Evolutionary conservation across 2,329 filamentous ascomycete genomes (phyloP).

Genomic region (Diaporthe humulicola): DNA sequence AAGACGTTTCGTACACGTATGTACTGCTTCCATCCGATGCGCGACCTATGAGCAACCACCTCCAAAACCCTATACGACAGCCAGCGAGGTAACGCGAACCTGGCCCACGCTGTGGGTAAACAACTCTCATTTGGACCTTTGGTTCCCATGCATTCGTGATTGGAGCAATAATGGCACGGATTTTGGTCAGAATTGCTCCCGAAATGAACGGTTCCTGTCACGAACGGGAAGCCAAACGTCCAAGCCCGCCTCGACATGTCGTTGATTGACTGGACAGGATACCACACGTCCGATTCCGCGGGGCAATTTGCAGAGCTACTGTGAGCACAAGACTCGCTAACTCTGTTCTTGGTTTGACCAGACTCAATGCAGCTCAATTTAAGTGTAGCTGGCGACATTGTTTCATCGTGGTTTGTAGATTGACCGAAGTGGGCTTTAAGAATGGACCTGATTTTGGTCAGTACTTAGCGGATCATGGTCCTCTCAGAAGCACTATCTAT

Average conservation of each 20-base stretch:
- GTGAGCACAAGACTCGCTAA: rapidly evolving
- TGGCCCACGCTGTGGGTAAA: neutral
- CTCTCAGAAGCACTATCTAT: rapidly evolving
- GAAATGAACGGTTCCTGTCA: neutral
- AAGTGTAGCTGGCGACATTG: neutral
- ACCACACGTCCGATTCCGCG: neutral
- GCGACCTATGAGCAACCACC: neutral
- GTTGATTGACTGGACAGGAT: neutral
- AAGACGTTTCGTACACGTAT: neutral
- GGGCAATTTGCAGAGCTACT: no score
- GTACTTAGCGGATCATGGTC: neutral
- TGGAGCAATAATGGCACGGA: neutral
- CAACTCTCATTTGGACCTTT: neutral
- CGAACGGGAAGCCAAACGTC: neutral
- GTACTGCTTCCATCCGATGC: conserved; percentile 3
- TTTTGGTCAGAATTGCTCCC: neutral
- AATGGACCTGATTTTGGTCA: neutral
- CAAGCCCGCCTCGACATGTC: neutral
- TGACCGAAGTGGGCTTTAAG: neutral
- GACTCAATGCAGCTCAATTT: neutral
- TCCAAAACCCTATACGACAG: neutral
- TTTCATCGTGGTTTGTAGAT: neutral
- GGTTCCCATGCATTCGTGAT: neutral
- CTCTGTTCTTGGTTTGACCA: neutral
- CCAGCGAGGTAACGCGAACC: neutral